Evolutionary conservation across 495 filamentous ascomycete species (phyloP), one percentile per base, ranked within the genome.

Genomic region (Talaromyces proteolyticus): DNA sequence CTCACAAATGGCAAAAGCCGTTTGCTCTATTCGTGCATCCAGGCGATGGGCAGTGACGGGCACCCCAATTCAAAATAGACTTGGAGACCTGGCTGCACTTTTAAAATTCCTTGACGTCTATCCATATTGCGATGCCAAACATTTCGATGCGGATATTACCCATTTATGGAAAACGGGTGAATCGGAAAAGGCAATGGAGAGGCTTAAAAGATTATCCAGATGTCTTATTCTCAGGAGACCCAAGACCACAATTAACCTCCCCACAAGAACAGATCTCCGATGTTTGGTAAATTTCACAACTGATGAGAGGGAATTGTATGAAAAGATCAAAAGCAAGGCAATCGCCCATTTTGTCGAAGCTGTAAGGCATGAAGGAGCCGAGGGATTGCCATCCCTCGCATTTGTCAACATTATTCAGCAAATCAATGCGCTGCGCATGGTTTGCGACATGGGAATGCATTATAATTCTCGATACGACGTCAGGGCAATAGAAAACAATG

Each of bases 71-170:
- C 93, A 98, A 63, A 98, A 98, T 70, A 97, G 96, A 57, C 75
- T 98, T 1, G 93, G 97, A 69, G 93, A 98, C 57, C 81, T 98
- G 14, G 96, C 93, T 92, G 91, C 93, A 8, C 72, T 98, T 22
- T 79, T 98, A 48, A 98, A 98, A 63, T 98, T 97, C 70, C 65
- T 98, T 36, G 72, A 97, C 6, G 93, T 93, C 0, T 93, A 98
- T 69, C 93, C 96, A 49, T 98, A 29, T 29, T 5, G 25, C 25
- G 25, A 29, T 12, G 12, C 25, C 25, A 29, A 29, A 29, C 25
- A 12, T 12, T 29, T 29, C 25, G 25, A 29, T 29, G 25, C 25
- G 6, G 25, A 29, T 29, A 29, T 29, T 29, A 29, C 25, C 12
- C 25, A 29, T 29, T 29, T 29, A 12, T 29, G 25, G 25, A 29